phyloP scores from a whole-genome alignment of 2,329 filamentous ascomycete species.

The Kalaharituber pfeilii region DNA sequence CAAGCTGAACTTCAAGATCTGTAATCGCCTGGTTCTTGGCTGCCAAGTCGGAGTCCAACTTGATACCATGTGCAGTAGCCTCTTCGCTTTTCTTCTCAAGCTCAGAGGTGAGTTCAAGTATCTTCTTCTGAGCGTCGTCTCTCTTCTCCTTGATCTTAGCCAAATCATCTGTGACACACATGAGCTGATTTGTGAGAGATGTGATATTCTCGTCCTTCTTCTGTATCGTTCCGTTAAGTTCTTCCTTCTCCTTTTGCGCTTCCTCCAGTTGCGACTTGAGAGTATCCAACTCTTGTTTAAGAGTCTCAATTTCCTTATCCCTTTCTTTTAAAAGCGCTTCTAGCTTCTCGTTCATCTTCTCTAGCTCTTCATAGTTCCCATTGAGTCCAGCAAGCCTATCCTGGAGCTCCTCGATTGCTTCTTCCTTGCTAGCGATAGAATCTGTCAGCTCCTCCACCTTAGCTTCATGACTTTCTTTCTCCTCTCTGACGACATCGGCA shows the following conservation, averaged over 20 bases:
- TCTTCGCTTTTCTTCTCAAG: conserved; percentile 8
- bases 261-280: neutral
- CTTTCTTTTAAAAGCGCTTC: neutral
- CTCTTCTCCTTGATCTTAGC: neutral
- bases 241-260: neutral
- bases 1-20: conserved; percentile 5
- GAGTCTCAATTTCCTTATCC: neutral
- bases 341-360: neutral
- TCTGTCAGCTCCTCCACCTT: conserved; percentile 12
- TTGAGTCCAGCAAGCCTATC: neutral
- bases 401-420: conserved; percentile 7
- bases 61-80: conserved; percentile 3
- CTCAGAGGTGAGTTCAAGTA: conserved; percentile 3
- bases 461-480: conserved; percentile 9
- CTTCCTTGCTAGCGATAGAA: conserved; percentile 6
- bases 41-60: conserved; percentile 2
- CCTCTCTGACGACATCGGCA: conserved; percentile 8
- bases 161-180: neutral
- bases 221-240: neutral
- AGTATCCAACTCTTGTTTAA: neutral
- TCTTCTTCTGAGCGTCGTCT: conserved; percentile 9
- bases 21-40: conserved; percentile 10
- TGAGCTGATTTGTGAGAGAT: neutral
- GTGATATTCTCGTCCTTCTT: neutral
- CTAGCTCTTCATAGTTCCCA: neutral